Evolutionary conservation across 345 rosid species (phyloP).

Genomic region (Schrenkiella parvula): DNA sequence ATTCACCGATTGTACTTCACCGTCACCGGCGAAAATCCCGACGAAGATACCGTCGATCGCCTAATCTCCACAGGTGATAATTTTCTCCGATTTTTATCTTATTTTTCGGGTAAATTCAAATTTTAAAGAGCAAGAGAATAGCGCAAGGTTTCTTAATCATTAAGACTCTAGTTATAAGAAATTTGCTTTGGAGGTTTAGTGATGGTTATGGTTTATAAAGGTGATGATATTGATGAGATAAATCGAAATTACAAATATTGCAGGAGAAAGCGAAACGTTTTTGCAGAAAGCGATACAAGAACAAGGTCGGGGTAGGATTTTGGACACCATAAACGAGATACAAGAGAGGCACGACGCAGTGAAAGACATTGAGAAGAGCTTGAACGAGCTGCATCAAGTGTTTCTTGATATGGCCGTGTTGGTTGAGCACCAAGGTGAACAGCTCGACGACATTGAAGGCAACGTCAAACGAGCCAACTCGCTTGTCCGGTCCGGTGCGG

Average conservation of each 20-base stretch:
- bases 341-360: slow-evolving; percentile 92
- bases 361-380: slow-evolving; percentile 68
- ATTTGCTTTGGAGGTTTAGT: neutral
- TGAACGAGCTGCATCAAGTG: slow-evolving; percentile 81
- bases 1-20: slow-evolving; percentile 78
- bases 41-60: slow-evolving; percentile 68
- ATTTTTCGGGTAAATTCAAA: neutral
- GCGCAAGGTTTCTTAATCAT: neutral
- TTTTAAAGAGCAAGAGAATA: neutral
- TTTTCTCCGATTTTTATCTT: neutral
- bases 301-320: slow-evolving; percentile 73
- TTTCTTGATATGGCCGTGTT: slow-evolving; percentile 78
- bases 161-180: neutral
- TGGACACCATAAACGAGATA: slow-evolving; percentile 73
- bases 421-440: slow-evolving; percentile 65
- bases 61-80: slow-evolving; percentile 80
- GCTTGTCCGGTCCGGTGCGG: slow-evolving; percentile 50
- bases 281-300: slow-evolving; percentile 87
- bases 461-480: slow-evolving; percentile 65
- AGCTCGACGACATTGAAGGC: slow-evolving; percentile 68
- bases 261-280: slow-evolving; percentile 88
- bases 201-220: neutral
- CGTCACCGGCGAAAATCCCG: slow-evolving; percentile 92
- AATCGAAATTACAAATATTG: neutral
- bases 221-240: neutral